Evolutionary conservation across 2,329 filamentous ascomycete species (phyloP).

Genomic region (Ceratocystis colombiana): DNA sequence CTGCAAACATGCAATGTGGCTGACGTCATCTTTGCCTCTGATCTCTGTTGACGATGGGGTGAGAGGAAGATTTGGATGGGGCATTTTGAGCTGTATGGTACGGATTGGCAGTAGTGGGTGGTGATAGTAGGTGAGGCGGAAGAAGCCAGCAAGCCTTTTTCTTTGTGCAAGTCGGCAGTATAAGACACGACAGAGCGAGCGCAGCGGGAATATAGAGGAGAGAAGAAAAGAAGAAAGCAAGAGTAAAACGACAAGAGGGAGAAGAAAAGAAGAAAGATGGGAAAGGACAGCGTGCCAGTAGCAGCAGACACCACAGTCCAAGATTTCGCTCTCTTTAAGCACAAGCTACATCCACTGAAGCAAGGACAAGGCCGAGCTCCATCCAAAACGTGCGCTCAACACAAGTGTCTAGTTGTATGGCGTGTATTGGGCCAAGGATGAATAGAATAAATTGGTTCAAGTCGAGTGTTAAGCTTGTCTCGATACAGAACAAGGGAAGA

Average conservation of each 20-base stretch:
- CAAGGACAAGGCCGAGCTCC: background rate
- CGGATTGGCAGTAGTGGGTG: background rate
- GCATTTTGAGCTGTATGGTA: conserved; percentile 41
- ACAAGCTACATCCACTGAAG: background rate
- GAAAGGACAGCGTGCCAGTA: background rate
- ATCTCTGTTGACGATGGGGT: conserved; percentile 79
- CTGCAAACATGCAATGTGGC: conserved; percentile 51
- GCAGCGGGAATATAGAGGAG: background rate
- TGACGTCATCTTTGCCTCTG: conserved; percentile 57
- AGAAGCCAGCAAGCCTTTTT: background rate
- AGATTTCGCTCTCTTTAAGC: background rate
- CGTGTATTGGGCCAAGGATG: background rate
- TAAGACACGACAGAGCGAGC: background rate
- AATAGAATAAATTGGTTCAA: background rate
- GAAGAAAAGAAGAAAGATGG: background rate
- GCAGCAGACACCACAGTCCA: conserved; percentile 8
- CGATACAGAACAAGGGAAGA: background rate
- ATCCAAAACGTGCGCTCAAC: conserved; percentile 2
- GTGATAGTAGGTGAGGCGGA: background rate
- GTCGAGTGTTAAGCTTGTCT: conserved; percentile 1
- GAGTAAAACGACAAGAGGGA: conserved; percentile 22
- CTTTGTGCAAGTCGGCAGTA: background rate
- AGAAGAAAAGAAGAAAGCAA: background rate
- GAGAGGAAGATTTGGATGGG: conserved; percentile 55
- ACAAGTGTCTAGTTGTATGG: background rate